Base-by-base conservation (phyloP, 805 yeast species). In the Helenozyma baotianmanensis region DNA sequence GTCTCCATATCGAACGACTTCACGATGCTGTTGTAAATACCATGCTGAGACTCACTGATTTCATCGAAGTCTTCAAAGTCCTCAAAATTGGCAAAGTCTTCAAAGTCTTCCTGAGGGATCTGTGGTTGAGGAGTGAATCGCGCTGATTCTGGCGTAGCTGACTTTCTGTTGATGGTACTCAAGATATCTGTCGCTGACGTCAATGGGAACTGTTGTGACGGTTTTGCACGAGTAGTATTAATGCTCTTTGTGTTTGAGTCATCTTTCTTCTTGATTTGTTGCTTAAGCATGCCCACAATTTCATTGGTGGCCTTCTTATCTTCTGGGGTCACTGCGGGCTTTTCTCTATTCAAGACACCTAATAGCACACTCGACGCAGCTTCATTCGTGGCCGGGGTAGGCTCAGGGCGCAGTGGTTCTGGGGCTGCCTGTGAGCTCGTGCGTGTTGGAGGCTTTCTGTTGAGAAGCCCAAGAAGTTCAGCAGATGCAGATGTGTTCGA, bases 81-180 rank as follows among this genome's bases (percentile, higher is more conserved):
- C 19, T 60, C 63, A 31, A 53, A 56, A 31, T 55, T 60, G 23
- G 56, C 62, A 27, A 58, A 62, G 23, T 57, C 47, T 23, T 60
- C 66, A 32, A 59, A 62, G 12, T 35, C 38, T 23, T 41, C 41
- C 24, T 25, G 23, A n/a, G 24, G n/a, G 15, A 16, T 14, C 13
- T n/a, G n/a, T n/a, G n/a, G n/a, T n/a, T n/a, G n/a, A n/a, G n/a
- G n/a, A n/a, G n/a, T n/a, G n/a, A n/a, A n/a, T n/a, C n/a, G n/a
- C n/a, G n/a, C n/a, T n/a, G n/a, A n/a, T n/a, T n/a, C n/a, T n/a
- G n/a, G n/a, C n/a, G n/a, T n/a, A n/a, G n/a, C n/a, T n/a, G n/a
- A n/a, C 17, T 33, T 43, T 16, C 29, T 36, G 19, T 38, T 40
- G 23, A 45, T 35, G 25, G 35, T 25, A 10, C 33, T 35, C 46